Percentiles rank a stretch among this genome's conserved stretches.
Conservation (phyloP, 352 stramenopile genomes). For the Globisporangium splendens region DNA sequence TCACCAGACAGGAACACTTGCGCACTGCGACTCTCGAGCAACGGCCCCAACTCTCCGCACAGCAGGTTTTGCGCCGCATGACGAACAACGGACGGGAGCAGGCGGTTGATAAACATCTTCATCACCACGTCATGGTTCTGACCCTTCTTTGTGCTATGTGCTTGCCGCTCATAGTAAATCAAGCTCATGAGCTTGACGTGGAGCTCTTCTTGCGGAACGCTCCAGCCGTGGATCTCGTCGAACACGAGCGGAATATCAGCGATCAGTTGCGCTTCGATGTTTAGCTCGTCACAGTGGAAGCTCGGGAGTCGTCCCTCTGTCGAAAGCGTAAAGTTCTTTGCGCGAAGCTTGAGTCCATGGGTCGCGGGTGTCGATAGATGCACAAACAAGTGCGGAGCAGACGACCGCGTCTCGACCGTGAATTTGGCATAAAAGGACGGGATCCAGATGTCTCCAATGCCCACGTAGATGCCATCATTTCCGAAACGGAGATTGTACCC, state of each 20-base stretch:
- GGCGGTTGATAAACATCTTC: constrained; percentile 76
- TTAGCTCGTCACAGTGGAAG: constrained; percentile 76
- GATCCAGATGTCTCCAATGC: constrained; percentile 70
- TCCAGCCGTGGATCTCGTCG: constrained; percentile 58
- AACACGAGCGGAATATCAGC: constrained; percentile 64
- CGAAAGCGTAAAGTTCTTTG: constrained; percentile 59
- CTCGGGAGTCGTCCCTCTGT: constrained; percentile 64
- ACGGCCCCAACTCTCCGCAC: constrained; percentile 53
- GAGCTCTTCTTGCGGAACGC: constrained; percentile 49
- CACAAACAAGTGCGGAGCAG: constrained; percentile 55
- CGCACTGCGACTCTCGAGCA: constrained; percentile 52
- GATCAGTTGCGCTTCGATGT: constrained; percentile 66
- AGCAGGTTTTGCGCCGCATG: constrained; percentile 57
- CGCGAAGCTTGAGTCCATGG: constrained; percentile 55
- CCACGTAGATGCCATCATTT: constrained; percentile 67
- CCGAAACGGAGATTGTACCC: constrained; percentile 59
- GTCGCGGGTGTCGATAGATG: constrained; percentile 56
- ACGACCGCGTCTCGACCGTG: constrained; percentile 57
- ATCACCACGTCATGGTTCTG: constrained; percentile 76
- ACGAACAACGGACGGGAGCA: constrained; percentile 60
- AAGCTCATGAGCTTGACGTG: constrained; percentile 68
- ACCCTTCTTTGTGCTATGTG: constrained; percentile 48
- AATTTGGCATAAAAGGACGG: constrained; percentile 73
- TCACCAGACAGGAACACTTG: constrained; percentile 57
- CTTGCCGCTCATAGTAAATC: constrained; percentile 65